Conservation (phyloP, 1,139 yeast species). For the Diutina catenulata region DNA sequence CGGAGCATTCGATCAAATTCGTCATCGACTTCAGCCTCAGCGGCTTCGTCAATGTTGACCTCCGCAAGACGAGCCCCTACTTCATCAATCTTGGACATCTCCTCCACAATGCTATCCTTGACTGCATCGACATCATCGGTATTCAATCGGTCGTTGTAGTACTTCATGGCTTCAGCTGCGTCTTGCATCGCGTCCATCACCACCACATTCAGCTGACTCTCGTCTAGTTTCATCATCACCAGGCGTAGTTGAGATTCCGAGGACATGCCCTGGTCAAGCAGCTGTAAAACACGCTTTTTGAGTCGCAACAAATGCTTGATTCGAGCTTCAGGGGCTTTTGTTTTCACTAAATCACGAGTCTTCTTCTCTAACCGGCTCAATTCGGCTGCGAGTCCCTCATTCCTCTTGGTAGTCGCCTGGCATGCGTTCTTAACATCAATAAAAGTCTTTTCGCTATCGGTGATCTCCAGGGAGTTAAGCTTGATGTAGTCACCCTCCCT, state of each 20-base stretch:
- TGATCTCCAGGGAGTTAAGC: background rate
- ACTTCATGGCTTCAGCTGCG: constrained; percentile 2
- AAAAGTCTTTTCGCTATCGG: background rate
- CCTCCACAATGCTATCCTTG: background rate
- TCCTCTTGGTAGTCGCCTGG: background rate
- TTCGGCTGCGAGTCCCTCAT: background rate
- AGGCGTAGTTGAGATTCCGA: background rate
- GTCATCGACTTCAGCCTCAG: background rate
- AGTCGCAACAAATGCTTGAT: constrained; percentile 1
- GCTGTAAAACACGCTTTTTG: background rate
- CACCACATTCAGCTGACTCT: background rate
- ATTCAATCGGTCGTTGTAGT: background rate
- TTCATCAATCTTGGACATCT: constrained; percentile 2
- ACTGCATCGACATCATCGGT: background rate
- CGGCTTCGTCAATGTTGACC: background rate
- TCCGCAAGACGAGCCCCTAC: background rate
- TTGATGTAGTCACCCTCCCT: constrained; percentile 1
- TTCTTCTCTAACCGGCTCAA: background rate
- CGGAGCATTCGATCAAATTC: constrained; percentile 1
- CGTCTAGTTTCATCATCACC: background rate
- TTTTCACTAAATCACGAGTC: background rate
- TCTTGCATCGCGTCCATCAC: background rate
- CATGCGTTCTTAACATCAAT: background rate
- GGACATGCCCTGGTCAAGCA: background rate
- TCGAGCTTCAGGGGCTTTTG: background rate